Evolutionary conservation across 2,329 filamentous ascomycete species (phyloP), one percentile per base, ranked within the genome.

Genomic region (Penicillium sp.): DNA sequence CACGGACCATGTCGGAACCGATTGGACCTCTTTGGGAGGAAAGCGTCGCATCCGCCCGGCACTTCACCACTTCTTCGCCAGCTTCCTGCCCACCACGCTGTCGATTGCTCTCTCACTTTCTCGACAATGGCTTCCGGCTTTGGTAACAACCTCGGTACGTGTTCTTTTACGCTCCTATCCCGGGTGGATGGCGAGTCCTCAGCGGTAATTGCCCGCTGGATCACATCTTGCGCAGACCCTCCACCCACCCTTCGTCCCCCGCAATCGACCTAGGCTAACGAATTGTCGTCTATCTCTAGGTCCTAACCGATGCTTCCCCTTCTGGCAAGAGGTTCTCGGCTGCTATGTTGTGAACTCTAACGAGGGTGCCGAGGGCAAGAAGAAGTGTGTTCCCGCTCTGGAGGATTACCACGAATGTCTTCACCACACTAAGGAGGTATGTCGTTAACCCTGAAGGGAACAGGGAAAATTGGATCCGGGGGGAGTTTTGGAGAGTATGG

Each of bases 381-480:
- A 87, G 76, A 96, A 96, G 79, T 99, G 95, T 75, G 79, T 83
- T 16, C 88, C 90, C 14, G 84, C 87, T 4, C 82, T 97, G 63
- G 94, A 99, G 75, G 94, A 99, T 75, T 99, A 99, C 81, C 96
- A 97, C 75, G 94, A 99, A 81, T 99, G 95, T 77, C 80, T 99
- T 72, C 94, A 99, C 76, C 94, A 99, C 83, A 92, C 89, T 83
- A 99, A 99, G 81, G 94, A 99, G 91, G 94, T 97, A 70, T 54
- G 85, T 49, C 28, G 13, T 51, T 43, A 24, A 11, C 13, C 28
- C 29, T 21, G 46, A 21, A 8, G 34, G 21, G n/a, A 24, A 34
- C 19, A 21, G 8, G n/a, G 21, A 9, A 16, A 11, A 43, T 43
- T 43, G 7, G 26, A 34, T 10, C n/a, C 8, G 36, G 16, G 18